Base-by-base conservation (phyloP, 23 red algal genomes). In the Chondrus crispus region DNA sequence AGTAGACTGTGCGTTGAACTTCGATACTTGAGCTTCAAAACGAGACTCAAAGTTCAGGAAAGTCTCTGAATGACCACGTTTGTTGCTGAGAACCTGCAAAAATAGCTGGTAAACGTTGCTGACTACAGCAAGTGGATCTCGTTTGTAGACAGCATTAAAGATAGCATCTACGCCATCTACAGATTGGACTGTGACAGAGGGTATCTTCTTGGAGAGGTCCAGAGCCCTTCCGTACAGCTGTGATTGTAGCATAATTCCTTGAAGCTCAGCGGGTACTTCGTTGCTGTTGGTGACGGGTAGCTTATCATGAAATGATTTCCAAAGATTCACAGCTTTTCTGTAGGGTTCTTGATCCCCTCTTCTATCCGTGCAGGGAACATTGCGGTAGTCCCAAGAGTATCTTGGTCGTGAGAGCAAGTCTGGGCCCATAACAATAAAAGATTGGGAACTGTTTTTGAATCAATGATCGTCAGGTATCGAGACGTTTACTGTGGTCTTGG, bases 381-480 rank as follows among this genome's bases (percentile, higher is more conserved):
- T 82, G 52, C 5, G 4, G 22, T 32, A 36, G 5, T 63, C 78
- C 78, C 47, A 82, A 28, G 26, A 19, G 42, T 55, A 82, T 5
- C 46, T 52, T 4, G 78, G 78, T 19, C 78, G 39, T 19, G 78
- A 36, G 6, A 47, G 47, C n/a, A 82, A 29, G 4, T 76, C 71
- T 76, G 39, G 71, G 71, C 71, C 71, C 78, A 82, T 82, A 82
- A 60, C 78, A 41, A 82, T 5, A 45, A 82, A 82, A 5, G 39
- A 76, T 13, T n/a, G 44, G n/a, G n/a, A n/a, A n/a, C n/a, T n/a
- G n/a, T n/a, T n/a, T n/a, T n/a, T n/a, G n/a, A n/a, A n/a, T n/a
- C n/a, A n/a, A n/a, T n/a, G n/a, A n/a, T n/a, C n/a, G n/a, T n/a
- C n/a, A n/a, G n/a, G n/a, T n/a, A n/a, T n/a, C n/a, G n/a, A n/a